Base-by-base conservation (phyloP, 78 protist genomes). In the Isochrysis galbana region DNA sequence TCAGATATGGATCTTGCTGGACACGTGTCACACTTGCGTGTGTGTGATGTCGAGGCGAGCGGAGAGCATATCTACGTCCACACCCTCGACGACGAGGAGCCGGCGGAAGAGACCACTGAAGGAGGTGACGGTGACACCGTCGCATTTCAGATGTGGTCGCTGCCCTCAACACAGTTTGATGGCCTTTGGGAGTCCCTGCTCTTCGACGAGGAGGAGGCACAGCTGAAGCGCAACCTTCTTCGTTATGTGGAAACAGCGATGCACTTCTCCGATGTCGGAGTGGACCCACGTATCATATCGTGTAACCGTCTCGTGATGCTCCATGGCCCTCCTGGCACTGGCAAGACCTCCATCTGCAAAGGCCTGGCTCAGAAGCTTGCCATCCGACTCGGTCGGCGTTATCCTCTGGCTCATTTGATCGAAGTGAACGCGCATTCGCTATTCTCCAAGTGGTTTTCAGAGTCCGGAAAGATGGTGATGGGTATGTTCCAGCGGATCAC, bases 281-380 rank as follows among this genome's bases (percentile, higher is more conserved):
- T 96, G 45, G 83, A 96, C 92, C 25, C 88, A 14, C 41, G 69
- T 36, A 29, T 97, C 67, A 44, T 97, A 83, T 2, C 94, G 2
- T 96, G 95, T 91, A 93, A 97, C 82, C 87, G 97, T 21, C 95
- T 97, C 23, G 34, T 97, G 11, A 96, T 98, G 21, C 94, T 98
- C 29, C 98, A 98, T 95, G 99, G 99, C 0, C 99, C 99, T 29
- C 99, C 99, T 2, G 99, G 99, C 5, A 97, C 99, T 0, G 99
- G 99, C 44, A 98, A 98, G 94, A 97, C 98, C 32, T 48, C 95
- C 10, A 77, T 96, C 41, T 96, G 98, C 42, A 90, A 95, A 61
- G 98, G 98, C 46, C 87, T 98, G 10, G 98, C 99, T 0, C 99
- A 98, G 61, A 98, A 98, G 91, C 93, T 98, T 1, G 29, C 98